A percentile compares a stretch with the other conserved stretches of the same genome.
These are phyloP conservation scores for Sideroxylon spinosum DNA, from an alignment of 179 eudicot genomes.

Conservation along the genomic window DNA sequence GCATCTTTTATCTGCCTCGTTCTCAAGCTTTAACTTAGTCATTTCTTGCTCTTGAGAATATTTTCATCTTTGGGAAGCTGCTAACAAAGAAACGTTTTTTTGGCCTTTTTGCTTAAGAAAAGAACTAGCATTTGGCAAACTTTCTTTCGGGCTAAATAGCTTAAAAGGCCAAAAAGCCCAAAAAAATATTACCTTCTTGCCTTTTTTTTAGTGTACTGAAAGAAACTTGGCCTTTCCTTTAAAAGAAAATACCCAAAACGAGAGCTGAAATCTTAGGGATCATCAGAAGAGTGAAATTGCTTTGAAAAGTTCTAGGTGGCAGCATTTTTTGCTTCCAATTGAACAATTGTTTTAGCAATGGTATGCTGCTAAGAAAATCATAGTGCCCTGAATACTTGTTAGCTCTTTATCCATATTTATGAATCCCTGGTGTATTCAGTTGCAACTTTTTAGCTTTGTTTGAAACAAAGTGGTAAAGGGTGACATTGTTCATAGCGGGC, in stretches of 20 bases:
- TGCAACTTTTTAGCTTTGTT: background rate
- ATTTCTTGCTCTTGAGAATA: too few species aligned
- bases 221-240: too few species aligned
- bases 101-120: too few species aligned
- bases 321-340: background rate
- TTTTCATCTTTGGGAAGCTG: too few species aligned
- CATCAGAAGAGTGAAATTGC: background rate
- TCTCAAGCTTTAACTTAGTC: background rate
- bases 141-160: too few species aligned
- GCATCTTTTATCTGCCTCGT: background rate
- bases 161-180: too few species aligned
- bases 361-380: background rate
- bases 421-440: too few species aligned
- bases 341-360: background rate
- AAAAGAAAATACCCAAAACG: too few species aligned
- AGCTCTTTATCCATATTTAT: background rate
- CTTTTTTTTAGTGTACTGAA: too few species aligned
- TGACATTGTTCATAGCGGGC: background rate
- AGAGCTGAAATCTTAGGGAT: background rate
- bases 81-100: too few species aligned
- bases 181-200: too few species aligned
- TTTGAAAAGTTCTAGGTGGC: background rate
- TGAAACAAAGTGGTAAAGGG: background rate
- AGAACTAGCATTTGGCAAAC: too few species aligned
- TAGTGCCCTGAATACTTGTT: background rate